Percentiles rank a stretch among this genome's conserved stretches.
Conservation (phyloP, 495 filamentous ascomycete species). For the Aspergillus wentii region DNA sequence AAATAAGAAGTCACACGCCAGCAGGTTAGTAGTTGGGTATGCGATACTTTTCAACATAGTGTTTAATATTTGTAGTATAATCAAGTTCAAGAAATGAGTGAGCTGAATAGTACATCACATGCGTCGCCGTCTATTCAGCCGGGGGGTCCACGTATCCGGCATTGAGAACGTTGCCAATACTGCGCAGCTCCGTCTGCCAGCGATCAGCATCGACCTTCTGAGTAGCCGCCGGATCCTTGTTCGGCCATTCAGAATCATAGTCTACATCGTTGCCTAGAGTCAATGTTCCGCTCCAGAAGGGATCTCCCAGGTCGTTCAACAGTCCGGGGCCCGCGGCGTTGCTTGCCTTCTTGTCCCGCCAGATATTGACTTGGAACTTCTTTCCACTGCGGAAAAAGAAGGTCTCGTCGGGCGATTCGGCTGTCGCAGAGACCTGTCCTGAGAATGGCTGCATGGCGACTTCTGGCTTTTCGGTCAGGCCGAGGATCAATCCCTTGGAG, state of each 20-base stretch:
- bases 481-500: constrained; percentile 14
- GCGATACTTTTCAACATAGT: too few species aligned
- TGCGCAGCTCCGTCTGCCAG: too few species aligned
- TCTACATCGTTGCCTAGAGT: constrained; percentile 8
- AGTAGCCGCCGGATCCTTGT: constrained; percentile 23
- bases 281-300: constrained; percentile 9
- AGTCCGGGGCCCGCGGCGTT: constrained; percentile 13
- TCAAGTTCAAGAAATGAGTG: too few species aligned
- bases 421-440: too few species aligned
- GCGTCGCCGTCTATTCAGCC: too few species aligned
- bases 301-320: constrained; percentile 6
- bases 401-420: constrained; percentile 5
- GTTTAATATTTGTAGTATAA: too few species aligned
- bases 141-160: too few species aligned
- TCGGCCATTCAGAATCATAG: constrained; percentile 18
- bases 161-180: too few species aligned
- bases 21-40: too few species aligned
- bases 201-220: too few species aligned
- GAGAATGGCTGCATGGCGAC: constrained; percentile 27
- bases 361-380: constrained; percentile 25
- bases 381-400: constrained; percentile 30
- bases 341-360: constrained; percentile 15
- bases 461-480: constrained; percentile 16
- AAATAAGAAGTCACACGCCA: too few species aligned
- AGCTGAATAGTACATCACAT: too few species aligned